phyloP scores from a whole-genome alignment of 2,329 filamentous ascomycete genomes.

The Fusarium begoniae region DNA sequence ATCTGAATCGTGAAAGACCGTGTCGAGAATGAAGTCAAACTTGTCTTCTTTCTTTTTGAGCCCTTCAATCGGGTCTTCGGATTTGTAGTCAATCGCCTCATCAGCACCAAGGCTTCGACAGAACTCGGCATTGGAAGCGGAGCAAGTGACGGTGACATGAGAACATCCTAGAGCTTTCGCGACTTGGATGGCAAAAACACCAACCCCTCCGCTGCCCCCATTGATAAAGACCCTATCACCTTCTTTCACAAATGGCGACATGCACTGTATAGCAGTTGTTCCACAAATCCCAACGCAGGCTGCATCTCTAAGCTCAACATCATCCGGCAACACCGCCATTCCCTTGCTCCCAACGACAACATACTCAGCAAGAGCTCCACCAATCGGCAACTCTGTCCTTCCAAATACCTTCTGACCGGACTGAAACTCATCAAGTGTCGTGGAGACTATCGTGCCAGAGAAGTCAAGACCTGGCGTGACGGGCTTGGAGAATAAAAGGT shows the following conservation, averaged over 20 bases:
- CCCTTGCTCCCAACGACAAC: conserved; percentile 13
- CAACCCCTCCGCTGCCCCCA: conserved; percentile 30
- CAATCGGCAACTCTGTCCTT: conserved; percentile 6
- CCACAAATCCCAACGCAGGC: conserved; percentile 29
- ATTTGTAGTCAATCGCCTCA: conserved; percentile 18
- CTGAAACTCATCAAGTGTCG: background rate
- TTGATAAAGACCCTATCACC: conserved; percentile 18
- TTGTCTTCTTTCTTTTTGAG: background rate
- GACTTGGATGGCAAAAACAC: conserved; percentile 26
- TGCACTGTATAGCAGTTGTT: conserved; percentile 8
- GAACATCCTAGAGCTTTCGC: conserved; percentile 20
- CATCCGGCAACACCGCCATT: background rate
- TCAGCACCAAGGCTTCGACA: conserved; percentile 17
- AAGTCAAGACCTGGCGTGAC: conserved; percentile 31
- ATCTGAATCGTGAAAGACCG: conserved; percentile 9
- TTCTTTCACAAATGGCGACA: background rate
- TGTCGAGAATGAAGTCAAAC: conserved; percentile 23
- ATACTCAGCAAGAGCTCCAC: conserved; percentile 31
- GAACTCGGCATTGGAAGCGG: background rate
- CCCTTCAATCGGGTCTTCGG: background rate
- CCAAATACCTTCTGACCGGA: conserved; percentile 19
- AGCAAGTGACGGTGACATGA: conserved; percentile 15
- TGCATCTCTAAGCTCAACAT: conserved; percentile 10
- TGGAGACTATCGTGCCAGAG: conserved; percentile 24
- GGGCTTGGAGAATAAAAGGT: conserved; percentile 10